Evolutionary conservation across 768 basidiomycete genomes (phyloP).

Genomic region (Nevesoporus exiguus): DNA sequence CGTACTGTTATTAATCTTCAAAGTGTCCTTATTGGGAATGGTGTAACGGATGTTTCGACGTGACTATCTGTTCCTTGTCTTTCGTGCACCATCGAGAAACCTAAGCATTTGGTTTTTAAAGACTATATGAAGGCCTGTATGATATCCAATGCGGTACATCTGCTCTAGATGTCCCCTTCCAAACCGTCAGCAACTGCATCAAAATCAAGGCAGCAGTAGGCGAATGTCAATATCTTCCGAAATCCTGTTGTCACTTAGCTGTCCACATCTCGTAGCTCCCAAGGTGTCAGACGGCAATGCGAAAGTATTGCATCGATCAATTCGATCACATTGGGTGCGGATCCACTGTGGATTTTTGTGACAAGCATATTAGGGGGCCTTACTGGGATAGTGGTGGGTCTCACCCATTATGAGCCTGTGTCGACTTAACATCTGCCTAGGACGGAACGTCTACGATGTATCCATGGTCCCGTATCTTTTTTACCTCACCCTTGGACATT

Average conservation of each 20-base stretch:
- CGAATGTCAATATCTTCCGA: slow-evolving; percentile 2
- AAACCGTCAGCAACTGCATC: slow-evolving; percentile 35
- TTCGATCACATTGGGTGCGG: slow-evolving; percentile 66
- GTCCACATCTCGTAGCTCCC: slow-evolving; percentile 46
- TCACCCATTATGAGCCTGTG: background rate
- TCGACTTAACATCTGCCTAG: slow-evolving; percentile 14
- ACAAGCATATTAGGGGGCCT: slow-evolving; percentile 45
- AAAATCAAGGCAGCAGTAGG: slow-evolving; percentile 57
- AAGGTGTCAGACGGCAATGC: slow-evolving; percentile 58
- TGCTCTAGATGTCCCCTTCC: slow-evolving; percentile 51
- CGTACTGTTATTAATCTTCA: slow-evolving; percentile 58
- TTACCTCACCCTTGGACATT: background rate
- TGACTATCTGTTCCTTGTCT: slow-evolving; percentile 26
- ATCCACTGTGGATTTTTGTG: slow-evolving; percentile 68
- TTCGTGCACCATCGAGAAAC: background rate
- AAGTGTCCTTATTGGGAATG: slow-evolving; percentile 75
- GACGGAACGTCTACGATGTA: slow-evolving; percentile 55
- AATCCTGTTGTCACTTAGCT: background rate
- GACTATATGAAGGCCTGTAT: slow-evolving; percentile 41
- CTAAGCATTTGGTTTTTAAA: slow-evolving; percentile 7
- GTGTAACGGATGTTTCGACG: slow-evolving; percentile 54
- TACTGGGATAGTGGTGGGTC: slow-evolving; percentile 38
- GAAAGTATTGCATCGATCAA: slow-evolving; percentile 55
- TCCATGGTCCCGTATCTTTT: slow-evolving; percentile 39
- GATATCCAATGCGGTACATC: slow-evolving; percentile 50